Evolutionary conservation across 1,284 basidiomycete species (phyloP).

Genomic region (Waitea zeae): DNA sequence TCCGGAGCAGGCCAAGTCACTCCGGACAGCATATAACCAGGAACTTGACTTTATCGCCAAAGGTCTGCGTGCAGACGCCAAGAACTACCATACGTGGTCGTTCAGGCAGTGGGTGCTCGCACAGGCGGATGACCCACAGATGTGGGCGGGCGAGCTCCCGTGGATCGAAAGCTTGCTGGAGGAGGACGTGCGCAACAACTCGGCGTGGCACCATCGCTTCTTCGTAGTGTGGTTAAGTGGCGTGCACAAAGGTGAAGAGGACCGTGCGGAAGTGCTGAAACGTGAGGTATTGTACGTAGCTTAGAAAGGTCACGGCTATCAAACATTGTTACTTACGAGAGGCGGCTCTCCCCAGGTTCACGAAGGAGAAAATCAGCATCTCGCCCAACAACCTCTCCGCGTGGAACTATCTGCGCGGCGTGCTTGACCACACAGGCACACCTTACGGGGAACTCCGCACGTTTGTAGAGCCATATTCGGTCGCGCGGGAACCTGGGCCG

Average conservation of each 20-base stretch:
- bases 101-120: conserved; percentile 84
- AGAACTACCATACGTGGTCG: conserved; percentile 96
- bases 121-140: conserved; percentile 50
- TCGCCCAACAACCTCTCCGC: conserved; percentile 86
- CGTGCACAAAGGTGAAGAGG: conserved; percentile 35
- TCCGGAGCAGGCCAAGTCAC: neutral
- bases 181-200: conserved; percentile 85
- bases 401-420: conserved; percentile 86
- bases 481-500: conserved; percentile 14
- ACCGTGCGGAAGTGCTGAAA: conserved; percentile 34
- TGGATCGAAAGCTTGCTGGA: conserved; percentile 67
- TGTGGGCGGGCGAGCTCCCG: conserved; percentile 68
- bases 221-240: conserved; percentile 75
- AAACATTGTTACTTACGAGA: neutral
- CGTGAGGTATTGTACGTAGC: conserved; percentile 53
- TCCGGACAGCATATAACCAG: conserved; percentile 13
- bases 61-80: conserved; percentile 58
- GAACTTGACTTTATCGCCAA: conserved; percentile 71
- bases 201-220: conserved; percentile 96
- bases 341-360: too few relatives aligned
- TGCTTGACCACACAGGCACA: conserved; percentile 39
- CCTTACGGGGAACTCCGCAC: conserved; percentile 36
- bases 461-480: conserved; percentile 53
- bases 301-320: conserved; percentile 5
- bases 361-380: conserved; percentile 65